Base-by-base conservation (phyloP, 306 rosid species). In the Prunus persica region DNA sequence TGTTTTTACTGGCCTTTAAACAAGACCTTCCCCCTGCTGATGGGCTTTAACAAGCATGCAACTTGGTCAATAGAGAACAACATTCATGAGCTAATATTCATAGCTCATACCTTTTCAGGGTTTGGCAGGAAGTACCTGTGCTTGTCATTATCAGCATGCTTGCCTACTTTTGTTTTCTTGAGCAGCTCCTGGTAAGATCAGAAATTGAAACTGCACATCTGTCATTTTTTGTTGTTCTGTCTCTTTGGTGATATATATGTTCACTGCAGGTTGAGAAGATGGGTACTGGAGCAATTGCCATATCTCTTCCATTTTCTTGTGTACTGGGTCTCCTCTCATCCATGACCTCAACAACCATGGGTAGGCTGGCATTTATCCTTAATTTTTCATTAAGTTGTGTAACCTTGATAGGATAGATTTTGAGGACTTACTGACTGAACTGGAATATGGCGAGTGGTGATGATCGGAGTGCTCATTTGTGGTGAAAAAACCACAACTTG, bases 61-160 rank as follows among this genome's bases (percentile, higher is more conserved):
- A 38, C 43, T 38, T 38, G 43, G 43, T 7, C 43, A 38, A 38
- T 7, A 38, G 43, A 18, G 22, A 6, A 52, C 18, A 52, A 52
- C 20, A n/a, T 14, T 14, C 70, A 69, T 51, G 72, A 58, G 43
- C 77, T 34, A 54, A 76, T 74, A 60, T 71, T 78, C n/a, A 72
- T 41, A 65, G 73, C 64, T 76, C 25, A 71, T 58, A 58, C 62
- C 67, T 83, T 73, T 27, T 51, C 83, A 95, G 97, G 96, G 86
- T 88, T 75, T 95, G 98, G 99, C 98, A 95, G 86, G 99, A 95
- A 77, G 87, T 95, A 22, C 99, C 99, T 1, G 98, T 91, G 76
- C 99, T 95, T 10, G 98, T 95, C 69, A 91, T 95, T 66, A 89
- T 95, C 82, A 91, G 97, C 87, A 89, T 92, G 95, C 96, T 95